Base-by-base conservation (phyloP, 768 basidiomycete species). In the Podaxis sp. region DNA sequence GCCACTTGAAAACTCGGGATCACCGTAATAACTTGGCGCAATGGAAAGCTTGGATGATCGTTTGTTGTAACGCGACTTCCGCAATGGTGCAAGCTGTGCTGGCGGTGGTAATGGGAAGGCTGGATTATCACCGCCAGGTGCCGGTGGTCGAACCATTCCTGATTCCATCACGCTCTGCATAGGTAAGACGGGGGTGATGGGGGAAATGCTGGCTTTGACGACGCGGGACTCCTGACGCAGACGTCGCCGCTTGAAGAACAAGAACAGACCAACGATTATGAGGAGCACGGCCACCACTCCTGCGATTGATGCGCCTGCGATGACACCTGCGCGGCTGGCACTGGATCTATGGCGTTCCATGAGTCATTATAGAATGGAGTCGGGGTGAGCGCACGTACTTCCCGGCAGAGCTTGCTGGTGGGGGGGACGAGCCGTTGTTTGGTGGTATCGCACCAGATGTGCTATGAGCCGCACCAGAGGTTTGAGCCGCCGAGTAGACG, bases 1-100 rank as follows among this genome's bases (percentile, higher is more conserved):
- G n/a, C 66, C 65, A 63, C 66, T 71, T 22, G 54, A 15, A 13
- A 49, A 50, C 17, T 67, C 62, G 2, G 72, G 70, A 60, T 73
- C 69, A n/a, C 73, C 74, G 60, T 77, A 78, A 64, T 77, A 76
- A 66, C 77, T 78, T n/a, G 77, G 76, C 59, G 77, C 74, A 44
- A 78, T 75, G 1, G 77, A 77, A 55, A 62, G 61, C 22, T 10
- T 51, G 74, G 75, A 58, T 70, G 53, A 65, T 49, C 58, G 62
- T 60, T 56, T 46, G 11, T 51, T 49, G 24, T 38, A 41, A 17
- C 20, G 22, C 30, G 53, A 12, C 20, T 49, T 60, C 48, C 58
- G 55, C 55, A 59, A 46, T 22, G 68, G 64, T 33, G 64, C 65
- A 22, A 63, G 59, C 15, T 58, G 49, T 24, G 59, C 44, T 0